These are phyloP conservation scores for Fusarium temperatum DNA, from an alignment of 2,329 filamentous ascomycete genomes.

Conservation along the genomic window DNA sequence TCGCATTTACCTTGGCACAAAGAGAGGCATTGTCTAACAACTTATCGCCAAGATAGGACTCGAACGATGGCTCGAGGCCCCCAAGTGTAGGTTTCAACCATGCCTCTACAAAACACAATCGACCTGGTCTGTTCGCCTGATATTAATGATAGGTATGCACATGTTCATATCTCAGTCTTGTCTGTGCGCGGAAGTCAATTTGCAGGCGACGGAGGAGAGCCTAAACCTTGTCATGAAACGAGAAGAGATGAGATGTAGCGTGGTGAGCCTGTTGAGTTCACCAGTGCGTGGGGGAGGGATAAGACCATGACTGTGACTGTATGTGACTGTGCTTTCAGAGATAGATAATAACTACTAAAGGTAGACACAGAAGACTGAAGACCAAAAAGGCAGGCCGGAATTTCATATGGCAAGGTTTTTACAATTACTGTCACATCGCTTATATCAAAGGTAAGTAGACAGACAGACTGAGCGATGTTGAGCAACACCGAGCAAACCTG, in stretches of 20 bases:
- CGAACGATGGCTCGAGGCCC: background rate
- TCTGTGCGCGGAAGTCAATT: conserved; percentile 40
- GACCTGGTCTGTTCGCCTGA: background rate
- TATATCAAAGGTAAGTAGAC: background rate
- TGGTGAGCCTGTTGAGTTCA: background rate
- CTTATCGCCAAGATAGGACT: background rate
- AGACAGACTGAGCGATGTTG: background rate
- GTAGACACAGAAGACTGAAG: background rate
- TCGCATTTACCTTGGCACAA: background rate
- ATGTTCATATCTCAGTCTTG: background rate
- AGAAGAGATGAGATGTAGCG: background rate
- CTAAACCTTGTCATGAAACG: conserved; percentile 3
- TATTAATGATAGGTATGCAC: background rate
- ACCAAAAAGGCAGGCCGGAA: background rate
- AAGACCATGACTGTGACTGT: background rate
- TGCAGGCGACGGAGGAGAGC: conserved; percentile 3
- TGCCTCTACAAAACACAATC: background rate
- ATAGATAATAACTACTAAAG: background rate
- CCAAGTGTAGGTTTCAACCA: background rate
- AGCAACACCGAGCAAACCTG: background rate
- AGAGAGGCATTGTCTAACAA: background rate
- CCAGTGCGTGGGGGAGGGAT: background rate
- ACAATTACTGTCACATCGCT: conserved; percentile 22
- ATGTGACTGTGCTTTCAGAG: background rate
- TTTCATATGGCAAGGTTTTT: background rate